Evolutionary conservation across 2,329 filamentous ascomycete genomes (phyloP), one percentile per base, ranked within the genome.

Genomic region (Aureobasidium sp.): DNA sequence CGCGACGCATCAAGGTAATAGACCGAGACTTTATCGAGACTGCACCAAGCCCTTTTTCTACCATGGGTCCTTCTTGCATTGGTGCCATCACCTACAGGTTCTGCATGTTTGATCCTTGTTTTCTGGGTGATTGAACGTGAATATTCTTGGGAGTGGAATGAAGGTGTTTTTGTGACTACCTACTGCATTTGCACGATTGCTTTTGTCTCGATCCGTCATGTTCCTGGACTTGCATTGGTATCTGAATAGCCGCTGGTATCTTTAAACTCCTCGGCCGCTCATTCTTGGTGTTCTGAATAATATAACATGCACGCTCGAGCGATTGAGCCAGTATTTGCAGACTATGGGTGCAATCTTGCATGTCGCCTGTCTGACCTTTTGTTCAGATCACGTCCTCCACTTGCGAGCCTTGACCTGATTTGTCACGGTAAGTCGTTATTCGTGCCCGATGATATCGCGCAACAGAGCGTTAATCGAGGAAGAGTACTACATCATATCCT

Each of bases 401-500:
- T 31, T 14, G 15, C n/a, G 2, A 22, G 22, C 4, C 25, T 22
- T 12, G n/a, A 15, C 22, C 17, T 44, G 14, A 8, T 15, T 6
- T 52, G 3, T 39, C 20, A 14, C 39, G 12, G 20, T 12, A 31
- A 34, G 17, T 39, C 25, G 22, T 44, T 12, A 34, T 44, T 34
- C 17, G 11, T 14, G 22, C 9, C 29, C 12, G 17, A 22, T 44
- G 27, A 58, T 58, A 20, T 58, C 42, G 12, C 31, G 55, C 29
- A 58, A 39, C 55, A 58, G 31, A n/a, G 55, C 55, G 31, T 36
- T 44, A 14, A 58, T 58, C 6, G 55, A 58, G 56, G 44, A 31
- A 29, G 56, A 39, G 56, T 49, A 59, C 57, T 61, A 61, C 57
- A 61, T 61, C 31, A 65, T 61, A 37, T 66, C 64, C 61, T 66